Evolutionary conservation across 495 filamentous ascomycete genomes (phyloP).

Genomic region (Neurospora sp.): DNA sequence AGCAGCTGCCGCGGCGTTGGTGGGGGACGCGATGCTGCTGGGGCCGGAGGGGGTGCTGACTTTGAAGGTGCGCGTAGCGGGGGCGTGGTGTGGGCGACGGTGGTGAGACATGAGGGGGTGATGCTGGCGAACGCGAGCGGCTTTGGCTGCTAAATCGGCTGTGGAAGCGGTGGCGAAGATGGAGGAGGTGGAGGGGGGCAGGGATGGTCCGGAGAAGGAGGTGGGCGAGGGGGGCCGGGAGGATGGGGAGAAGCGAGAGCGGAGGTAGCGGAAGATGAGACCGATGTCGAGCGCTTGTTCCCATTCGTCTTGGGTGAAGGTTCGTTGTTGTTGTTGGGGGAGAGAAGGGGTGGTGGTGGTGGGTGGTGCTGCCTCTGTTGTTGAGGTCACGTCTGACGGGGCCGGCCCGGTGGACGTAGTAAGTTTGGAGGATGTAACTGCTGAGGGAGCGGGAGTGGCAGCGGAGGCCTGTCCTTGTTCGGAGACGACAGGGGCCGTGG

Average conservation of each 20-base stretch:
- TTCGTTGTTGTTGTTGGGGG: background rate
- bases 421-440: background rate
- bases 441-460: background rate
- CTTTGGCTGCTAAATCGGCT: slow-evolving; percentile 63
- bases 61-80: slow-evolving; percentile 43
- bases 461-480: background rate
- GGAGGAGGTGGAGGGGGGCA: background rate
- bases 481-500: background rate
- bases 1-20: background rate
- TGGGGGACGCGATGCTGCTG: background rate
- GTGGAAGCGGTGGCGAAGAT: slow-evolving; percentile 39
- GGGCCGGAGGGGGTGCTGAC: slow-evolving; percentile 36
- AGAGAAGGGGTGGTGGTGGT: slow-evolving; percentile 1
- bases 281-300: slow-evolving; percentile 75
- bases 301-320: slow-evolving; percentile 67
- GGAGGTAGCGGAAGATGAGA: slow-evolving; percentile 80
- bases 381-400: background rate
- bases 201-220: slow-evolving; percentile 27
- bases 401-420: background rate
- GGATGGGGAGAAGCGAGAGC: slow-evolving; percentile 51
- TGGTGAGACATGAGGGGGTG: slow-evolving; percentile 63
- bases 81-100: slow-evolving; percentile 29
- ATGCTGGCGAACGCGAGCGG: slow-evolving; percentile 71
- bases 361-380: background rate
- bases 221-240: slow-evolving; percentile 24